A percentile compares a stretch with the other conserved stretches of the same genome.
Conservation (phyloP, 139 green algal genomes). For the Marvania coccoides region DNA sequence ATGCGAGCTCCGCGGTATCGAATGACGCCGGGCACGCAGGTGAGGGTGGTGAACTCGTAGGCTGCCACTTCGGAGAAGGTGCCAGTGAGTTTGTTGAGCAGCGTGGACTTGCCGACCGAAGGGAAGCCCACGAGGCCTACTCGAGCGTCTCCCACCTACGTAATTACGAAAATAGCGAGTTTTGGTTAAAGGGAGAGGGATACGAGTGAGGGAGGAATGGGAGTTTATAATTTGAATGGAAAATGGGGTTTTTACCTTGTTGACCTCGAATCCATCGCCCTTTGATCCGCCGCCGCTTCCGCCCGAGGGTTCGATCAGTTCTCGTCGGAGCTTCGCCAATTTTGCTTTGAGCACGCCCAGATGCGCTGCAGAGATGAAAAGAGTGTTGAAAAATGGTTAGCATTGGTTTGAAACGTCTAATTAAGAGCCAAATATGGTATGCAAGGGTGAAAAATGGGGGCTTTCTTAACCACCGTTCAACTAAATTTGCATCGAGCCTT, state of each 20-base stretch:
- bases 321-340: conserved; percentile 91
- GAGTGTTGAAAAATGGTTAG: too few relatives aligned
- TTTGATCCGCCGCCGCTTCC: conserved; percentile 64
- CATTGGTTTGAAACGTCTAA: too few relatives aligned
- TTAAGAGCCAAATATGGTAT: too few relatives aligned
- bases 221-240: too few relatives aligned
- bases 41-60: conserved; percentile 99
- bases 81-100: conserved; percentile 97
- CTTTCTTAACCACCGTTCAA: too few relatives aligned
- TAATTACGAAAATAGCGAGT: neutral
- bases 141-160: conserved; percentile 80
- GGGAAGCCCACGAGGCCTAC: conserved; percentile 93
- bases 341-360: conserved; percentile 96
- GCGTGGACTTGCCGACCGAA: conserved; percentile 96
- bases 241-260: conserved; percentile 44
- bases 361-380: too few relatives aligned
- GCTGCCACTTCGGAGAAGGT: conserved; percentile 91
- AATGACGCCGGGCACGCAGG: conserved; percentile 90
- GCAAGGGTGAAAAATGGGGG: too few relatives aligned
- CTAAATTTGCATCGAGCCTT: too few relatives aligned
- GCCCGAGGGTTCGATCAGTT: conserved; percentile 80
- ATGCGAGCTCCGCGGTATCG: conserved; percentile 81
- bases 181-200: too few relatives aligned
- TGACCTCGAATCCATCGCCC: conserved; percentile 94
- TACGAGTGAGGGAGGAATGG: too few relatives aligned